phyloP scores from a whole-genome alignment of 176 grass and related monocot species.

The Olyra latifolia region DNA sequence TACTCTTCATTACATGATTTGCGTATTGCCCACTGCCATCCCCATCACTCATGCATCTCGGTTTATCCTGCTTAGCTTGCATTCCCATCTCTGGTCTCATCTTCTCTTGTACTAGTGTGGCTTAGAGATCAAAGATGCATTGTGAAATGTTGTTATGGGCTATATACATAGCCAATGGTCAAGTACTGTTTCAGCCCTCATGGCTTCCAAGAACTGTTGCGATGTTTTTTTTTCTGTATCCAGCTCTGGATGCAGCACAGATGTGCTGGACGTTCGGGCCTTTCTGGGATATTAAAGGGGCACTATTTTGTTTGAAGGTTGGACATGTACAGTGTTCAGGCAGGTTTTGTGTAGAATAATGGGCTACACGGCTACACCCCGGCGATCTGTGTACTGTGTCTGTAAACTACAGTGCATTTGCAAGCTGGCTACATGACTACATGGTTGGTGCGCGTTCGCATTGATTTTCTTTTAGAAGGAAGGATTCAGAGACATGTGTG shows the following conservation, averaged over 20 bases:
- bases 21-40: background rate
- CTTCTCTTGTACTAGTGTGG: background rate
- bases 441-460: constrained; percentile 18
- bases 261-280: constrained; percentile 28
- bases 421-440: constrained; percentile 2
- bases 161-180: constrained; percentile 13
- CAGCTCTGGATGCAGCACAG: constrained; percentile 5
- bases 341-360: constrained; percentile 33
- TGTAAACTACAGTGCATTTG: background rate
- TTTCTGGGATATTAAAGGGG: constrained; percentile 11
- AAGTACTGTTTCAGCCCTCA: background rate
- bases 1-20: background rate
- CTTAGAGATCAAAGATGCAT: constrained; percentile 12
- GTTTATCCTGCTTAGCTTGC: background rate
- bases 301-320: constrained; percentile 24
- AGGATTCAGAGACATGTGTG: background rate
- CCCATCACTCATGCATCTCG: background rate
- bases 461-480: background rate
- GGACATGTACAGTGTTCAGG: constrained; percentile 33
- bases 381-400: constrained; percentile 32
- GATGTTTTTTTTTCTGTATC: background rate
- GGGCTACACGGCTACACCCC: too few species aligned
- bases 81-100: background rate
- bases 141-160: constrained; percentile 8
- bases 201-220: background rate